A percentile compares a stretch with the other conserved stretches of the same genome.
These are phyloP conservation scores for Amauroascus niger DNA, from an alignment of 2,329 filamentous ascomycete species.

Conservation along the genomic window DNA sequence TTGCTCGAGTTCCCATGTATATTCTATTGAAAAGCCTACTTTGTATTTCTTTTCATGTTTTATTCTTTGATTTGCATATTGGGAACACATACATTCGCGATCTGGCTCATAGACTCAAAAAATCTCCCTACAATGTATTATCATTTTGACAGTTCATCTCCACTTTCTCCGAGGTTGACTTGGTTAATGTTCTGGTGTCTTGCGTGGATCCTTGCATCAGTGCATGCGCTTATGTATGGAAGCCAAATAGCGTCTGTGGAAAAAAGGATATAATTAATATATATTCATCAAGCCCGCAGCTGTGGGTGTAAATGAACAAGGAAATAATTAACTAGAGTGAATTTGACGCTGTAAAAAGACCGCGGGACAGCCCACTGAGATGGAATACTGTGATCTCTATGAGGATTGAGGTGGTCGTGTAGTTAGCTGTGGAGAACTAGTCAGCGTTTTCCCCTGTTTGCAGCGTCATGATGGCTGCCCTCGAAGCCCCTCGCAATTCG, in stretches of 20 bases:
- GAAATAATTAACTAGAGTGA: neutral
- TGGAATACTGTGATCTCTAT: too few species aligned
- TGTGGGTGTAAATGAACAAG: neutral
- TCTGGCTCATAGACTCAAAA: constrained; percentile 1
- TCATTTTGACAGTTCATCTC: constrained; percentile 8
- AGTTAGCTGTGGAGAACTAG: neutral
- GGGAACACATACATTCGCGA: neutral
- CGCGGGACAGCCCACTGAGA: neutral
- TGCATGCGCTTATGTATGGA: constrained; percentile 10
- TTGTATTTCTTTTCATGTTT: neutral
- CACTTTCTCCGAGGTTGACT: constrained; percentile 12
- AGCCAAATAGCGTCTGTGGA: neutral
- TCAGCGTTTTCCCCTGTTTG: neutral
- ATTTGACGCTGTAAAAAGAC: neutral
- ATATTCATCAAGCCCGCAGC: neutral
- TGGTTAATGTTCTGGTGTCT: constrained; percentile 9
- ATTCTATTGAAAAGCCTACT: constrained; percentile 4
- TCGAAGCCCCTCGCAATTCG: constrained; percentile 10
- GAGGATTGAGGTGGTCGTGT: too few species aligned
- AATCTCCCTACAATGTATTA: constrained; percentile 8
- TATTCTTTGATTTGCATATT: constrained; percentile 3
- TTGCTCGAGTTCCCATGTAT: constrained; percentile 3
- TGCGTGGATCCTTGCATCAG: constrained; percentile 9
- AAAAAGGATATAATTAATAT: neutral
- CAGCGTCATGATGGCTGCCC: constrained; percentile 1